phyloP scores from a whole-genome alignment of 1,284 basidiomycete species.

The Xerocomus amazonicus region DNA sequence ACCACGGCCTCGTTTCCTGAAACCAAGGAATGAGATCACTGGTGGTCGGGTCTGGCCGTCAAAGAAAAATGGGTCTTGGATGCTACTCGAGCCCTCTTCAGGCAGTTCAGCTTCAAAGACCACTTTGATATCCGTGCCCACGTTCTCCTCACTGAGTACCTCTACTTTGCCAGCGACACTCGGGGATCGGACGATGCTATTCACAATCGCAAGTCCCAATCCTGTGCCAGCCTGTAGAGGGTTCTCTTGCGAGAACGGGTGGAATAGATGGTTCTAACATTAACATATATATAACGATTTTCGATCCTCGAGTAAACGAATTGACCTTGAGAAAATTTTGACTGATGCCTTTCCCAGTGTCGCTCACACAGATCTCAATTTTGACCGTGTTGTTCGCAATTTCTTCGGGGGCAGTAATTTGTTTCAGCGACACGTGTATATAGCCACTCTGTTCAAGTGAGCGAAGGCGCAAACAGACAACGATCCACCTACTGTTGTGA shows the following conservation, averaged over 20 bases:
- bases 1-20: conserved; percentile 67
- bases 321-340: conserved; percentile 79
- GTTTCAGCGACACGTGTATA: conserved; percentile 81
- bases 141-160: conserved; percentile 83
- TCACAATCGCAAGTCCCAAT: conserved; percentile 95
- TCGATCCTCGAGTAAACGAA: not conserved
- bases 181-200: conserved; percentile 85
- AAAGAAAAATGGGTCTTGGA: conserved; percentile 45
- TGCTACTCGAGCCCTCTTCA: conserved; percentile 40
- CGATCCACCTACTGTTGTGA: conserved; percentile 60
- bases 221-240: conserved; percentile 91
- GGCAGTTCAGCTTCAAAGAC: conserved; percentile 74
- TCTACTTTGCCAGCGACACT: conserved; percentile 87
- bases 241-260: conserved; percentile 95
- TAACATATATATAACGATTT: conserved; percentile 13
- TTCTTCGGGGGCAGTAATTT: conserved; percentile 56
- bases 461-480: conserved; percentile 6
- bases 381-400: conserved; percentile 59
- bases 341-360: conserved; percentile 92
- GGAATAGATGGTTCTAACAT: conserved; percentile 86
- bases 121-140: conserved; percentile 92
- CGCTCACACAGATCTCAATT: conserved; percentile 83
- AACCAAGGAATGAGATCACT: conserved; percentile 70
- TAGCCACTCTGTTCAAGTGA: conserved; percentile 63
- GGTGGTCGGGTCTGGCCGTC: conserved; percentile 46